Percentiles rank a stretch among this genome's conserved stretches.
Conservation (phyloP, 129 eudicot species). For the Saussurea involucrata region DNA sequence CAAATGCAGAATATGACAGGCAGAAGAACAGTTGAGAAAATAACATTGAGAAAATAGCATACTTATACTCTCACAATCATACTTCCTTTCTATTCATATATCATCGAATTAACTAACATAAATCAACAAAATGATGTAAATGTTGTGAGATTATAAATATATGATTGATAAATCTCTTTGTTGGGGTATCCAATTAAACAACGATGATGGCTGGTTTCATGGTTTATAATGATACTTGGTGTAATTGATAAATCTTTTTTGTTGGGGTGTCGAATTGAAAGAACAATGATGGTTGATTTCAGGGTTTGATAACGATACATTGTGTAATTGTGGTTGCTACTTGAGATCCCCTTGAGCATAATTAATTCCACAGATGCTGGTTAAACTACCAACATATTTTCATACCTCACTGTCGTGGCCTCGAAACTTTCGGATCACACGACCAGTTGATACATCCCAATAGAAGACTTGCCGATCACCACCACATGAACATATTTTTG, state of each 20-base stretch:
- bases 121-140: conserved; percentile 7
- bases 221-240: not conserved
- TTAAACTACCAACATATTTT: not conserved
- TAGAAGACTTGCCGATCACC: conserved; percentile 96
- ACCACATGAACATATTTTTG: conserved; percentile 87
- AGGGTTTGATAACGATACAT: not conserved
- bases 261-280: not conserved
- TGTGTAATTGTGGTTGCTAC: not conserved
- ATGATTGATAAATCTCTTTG: not conserved
- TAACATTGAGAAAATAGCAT: not conserved
- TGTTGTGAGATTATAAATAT: not conserved
- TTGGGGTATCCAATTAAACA: not conserved
- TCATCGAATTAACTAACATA: not conserved
- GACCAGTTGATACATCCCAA: conserved; percentile 96
- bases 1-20: too few species aligned
- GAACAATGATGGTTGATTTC: not conserved
- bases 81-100: not conserved
- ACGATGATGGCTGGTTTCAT: not conserved
- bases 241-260: not conserved
- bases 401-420: conserved; percentile 98
- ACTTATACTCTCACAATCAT: not conserved
- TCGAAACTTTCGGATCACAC: conserved; percentile 87
- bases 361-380: not conserved
- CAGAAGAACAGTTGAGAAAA: too few species aligned
- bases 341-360: not conserved